Percentiles rank a stretch among this genome's conserved stretches.
phyloP scores from a whole-genome alignment of 306 rosid genomes.

The Sechiopsis laciniata region DNA sequence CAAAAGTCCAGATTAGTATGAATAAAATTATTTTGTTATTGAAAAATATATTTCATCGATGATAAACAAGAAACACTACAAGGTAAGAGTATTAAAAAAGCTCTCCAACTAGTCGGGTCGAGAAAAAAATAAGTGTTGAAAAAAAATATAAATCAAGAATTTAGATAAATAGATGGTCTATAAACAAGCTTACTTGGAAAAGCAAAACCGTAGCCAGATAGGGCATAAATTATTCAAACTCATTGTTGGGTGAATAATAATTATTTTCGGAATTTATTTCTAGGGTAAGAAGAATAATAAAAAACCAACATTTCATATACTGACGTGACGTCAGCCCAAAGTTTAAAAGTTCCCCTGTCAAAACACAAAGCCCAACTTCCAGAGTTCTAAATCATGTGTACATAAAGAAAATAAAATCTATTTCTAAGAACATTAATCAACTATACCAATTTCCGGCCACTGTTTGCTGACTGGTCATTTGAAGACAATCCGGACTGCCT shows the following conservation, averaged over 20 bases:
- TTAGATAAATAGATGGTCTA: not conserved
- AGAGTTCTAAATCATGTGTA: conserved; percentile 5
- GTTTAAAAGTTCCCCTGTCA: not conserved
- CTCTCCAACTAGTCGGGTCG: not conserved
- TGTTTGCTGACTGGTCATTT: conserved; percentile 56
- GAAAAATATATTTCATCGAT: not conserved
- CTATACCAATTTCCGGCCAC: conserved; percentile 67
- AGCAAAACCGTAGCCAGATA: not conserved
- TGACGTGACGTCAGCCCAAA: not conserved
- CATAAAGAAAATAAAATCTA: not conserved
- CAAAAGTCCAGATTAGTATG: not conserved
- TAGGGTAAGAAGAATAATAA: not conserved
- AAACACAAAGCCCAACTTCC: not conserved
- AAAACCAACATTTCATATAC: not conserved
- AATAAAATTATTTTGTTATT: not conserved
- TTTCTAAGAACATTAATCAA: conserved; percentile 6
- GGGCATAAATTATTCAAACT: not conserved
- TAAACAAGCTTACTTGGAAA: not conserved
- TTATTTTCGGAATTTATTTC: not conserved
- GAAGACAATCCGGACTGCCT: conserved; percentile 74
- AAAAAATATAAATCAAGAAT: not conserved
- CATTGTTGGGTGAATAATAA: not conserved
- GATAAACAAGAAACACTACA: not conserved
- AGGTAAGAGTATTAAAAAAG: not conserved
- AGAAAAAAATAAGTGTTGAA: not conserved